Evolutionary conservation across 2,329 filamentous ascomycete species (phyloP).

Genomic region (Dendrostoma leiphaemia): DNA sequence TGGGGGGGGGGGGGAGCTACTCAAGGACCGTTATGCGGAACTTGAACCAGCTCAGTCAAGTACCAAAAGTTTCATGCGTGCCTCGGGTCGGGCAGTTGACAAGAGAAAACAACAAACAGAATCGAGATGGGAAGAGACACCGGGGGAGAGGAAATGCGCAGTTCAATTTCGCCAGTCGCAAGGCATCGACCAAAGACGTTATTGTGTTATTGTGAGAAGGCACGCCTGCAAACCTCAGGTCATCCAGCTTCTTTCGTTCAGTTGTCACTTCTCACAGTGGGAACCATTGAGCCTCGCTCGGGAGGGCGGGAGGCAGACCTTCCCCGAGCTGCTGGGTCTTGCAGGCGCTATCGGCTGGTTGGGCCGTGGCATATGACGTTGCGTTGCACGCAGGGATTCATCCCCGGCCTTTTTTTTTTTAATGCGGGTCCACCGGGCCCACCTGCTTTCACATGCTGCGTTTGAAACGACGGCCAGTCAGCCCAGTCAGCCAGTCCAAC

Average conservation of each 20-base stretch:
- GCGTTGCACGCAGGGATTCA: neutral
- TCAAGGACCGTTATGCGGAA: too few species aligned
- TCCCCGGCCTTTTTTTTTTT: neutral
- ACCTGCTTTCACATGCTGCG: slow-evolving; percentile 17
- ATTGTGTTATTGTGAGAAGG: too few species aligned
- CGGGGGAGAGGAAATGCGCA: neutral
- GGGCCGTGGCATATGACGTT: neutral
- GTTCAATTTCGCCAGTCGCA: neutral
- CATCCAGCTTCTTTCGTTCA: too few species aligned
- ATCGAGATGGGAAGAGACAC: neutral
- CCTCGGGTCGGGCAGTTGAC: neutral
- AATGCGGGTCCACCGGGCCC: slow-evolving; percentile 6
- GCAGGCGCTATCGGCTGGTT: neutral
- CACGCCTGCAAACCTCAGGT: too few species aligned
- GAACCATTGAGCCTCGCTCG: too few species aligned
- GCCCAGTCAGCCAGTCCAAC: neutral
- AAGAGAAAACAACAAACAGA: neutral
- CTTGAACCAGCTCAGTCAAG: too few species aligned
- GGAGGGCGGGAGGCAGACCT: neutral
- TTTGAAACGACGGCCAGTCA: neutral
- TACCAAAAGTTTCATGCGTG: too few species aligned
- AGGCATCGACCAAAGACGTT: neutral
- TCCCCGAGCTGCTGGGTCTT: neutral
- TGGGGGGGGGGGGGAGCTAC: too few species aligned
- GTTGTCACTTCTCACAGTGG: too few species aligned